Base-by-base conservation (phyloP, 2,329 filamentous ascomycete species). In the Apiospora koreana region DNA sequence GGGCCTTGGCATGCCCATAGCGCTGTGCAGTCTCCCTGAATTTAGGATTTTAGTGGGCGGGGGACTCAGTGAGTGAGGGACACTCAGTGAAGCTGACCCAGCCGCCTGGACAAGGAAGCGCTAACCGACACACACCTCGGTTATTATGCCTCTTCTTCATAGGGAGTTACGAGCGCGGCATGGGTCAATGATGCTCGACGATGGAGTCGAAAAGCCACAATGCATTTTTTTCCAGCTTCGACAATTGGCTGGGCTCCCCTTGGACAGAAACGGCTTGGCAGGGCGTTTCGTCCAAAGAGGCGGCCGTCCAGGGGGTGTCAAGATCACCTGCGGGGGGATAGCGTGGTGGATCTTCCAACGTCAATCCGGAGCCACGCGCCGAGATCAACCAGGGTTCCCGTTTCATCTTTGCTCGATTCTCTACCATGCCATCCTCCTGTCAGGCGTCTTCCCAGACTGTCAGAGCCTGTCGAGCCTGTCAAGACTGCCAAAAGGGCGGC, bases 241-340 rank as follows among this genome's bases (percentile, higher is more conserved):
- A n/a, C 38, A 4, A 35, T 58, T 35, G n/a, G n/a, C n/a, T n/a
- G n/a, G 28, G 16, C 28, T 58, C 28, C 28, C 6, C 50, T 58
- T 58, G 16, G 21, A 21, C 7, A 12, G 50, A 58, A 58, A 58
- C 50, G 28, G 9, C 50, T 58, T 58, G 50, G 50, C 50, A 58
- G 28, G 50, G 8, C 6, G n/a, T 1, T 58, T 58, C 50, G 50
- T 58, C 50, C 8, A 28, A 35, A 35, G 50, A 58, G 28, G 14
- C 28, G 28, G 28, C 8, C 28, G 21, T 35, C 28, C 54, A 62
- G 54, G 54, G 28, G 50, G 28, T 10, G 50, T 58, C 50, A 18
- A 58, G 64, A 66, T 66, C 64, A 66, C 64, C 64, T 25, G 64
- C 64, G 45, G 64, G 64, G 64, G 64, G 14, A 65, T 66, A 45